phyloP scores from a whole-genome alignment of 2,329 filamentous ascomycete species.

The Cordyceps pruinosa region DNA sequence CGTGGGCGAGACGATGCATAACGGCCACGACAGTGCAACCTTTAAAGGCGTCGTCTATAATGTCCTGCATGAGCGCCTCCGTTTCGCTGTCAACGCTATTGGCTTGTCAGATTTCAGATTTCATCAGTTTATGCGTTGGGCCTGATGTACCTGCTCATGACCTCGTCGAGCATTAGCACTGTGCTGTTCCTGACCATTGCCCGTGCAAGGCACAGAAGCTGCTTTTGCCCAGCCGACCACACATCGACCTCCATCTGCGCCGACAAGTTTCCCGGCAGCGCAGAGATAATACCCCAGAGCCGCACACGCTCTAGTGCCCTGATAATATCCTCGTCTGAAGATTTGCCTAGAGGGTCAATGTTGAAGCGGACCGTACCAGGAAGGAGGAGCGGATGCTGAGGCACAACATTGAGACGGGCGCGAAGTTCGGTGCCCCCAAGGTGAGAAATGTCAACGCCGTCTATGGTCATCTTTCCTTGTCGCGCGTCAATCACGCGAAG shows the following conservation, averaged over 20 bases:
- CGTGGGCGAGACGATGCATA: constrained; percentile 36
- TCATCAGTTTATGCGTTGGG: neutral
- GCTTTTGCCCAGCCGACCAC: constrained; percentile 36
- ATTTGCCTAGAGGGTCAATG: neutral
- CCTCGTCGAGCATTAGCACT: neutral
- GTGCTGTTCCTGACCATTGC: constrained; percentile 26
- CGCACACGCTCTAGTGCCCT: neutral
- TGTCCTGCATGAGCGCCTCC: constrained; percentile 26
- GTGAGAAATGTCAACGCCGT: neutral
- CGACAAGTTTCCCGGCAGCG: constrained; percentile 31
- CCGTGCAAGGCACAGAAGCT: constrained; percentile 34
- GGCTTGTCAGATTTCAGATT: neutral
- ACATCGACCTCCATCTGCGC: constrained; percentile 22
- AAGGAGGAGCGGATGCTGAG: neutral
- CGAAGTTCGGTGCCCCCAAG: neutral
- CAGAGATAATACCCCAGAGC: constrained; percentile 29
- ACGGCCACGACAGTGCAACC: constrained; percentile 45
- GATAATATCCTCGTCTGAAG: neutral
- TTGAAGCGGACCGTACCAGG: neutral
- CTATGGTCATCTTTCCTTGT: neutral
- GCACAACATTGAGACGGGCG: neutral
- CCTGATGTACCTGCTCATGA: neutral
- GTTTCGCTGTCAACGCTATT: constrained; percentile 27
- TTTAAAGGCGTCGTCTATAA: constrained; percentile 25
- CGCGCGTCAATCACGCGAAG: too few species aligned